These are phyloP conservation scores for Boletus vermiculosoides DNA, from an alignment of 768 basidiomycete genomes.

Conservation along the genomic window DNA sequence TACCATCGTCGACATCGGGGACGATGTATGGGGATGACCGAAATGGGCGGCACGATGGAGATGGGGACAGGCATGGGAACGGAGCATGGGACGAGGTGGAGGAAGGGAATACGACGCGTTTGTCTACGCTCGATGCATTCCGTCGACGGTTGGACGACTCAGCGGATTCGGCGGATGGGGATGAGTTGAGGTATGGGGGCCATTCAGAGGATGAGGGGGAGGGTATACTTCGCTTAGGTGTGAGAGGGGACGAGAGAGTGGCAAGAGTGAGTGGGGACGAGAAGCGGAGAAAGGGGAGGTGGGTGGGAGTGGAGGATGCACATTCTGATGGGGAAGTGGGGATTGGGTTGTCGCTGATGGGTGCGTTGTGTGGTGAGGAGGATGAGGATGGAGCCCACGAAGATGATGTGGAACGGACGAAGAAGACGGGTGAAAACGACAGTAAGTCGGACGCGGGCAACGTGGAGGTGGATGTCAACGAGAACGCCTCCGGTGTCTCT, in stretches of 20 bases:
- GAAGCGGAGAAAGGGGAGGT: background rate
- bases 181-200: background rate
- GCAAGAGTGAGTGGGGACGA: background rate
- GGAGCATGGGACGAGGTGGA: slow-evolving; percentile 6
- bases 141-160: slow-evolving; percentile 18
- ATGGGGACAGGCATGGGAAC: too few relatives aligned
- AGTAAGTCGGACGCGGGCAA: background rate
- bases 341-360: slow-evolving; percentile 67
- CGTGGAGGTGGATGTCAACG: slow-evolving; percentile 1
- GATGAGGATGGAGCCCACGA: slow-evolving; percentile 21
- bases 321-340: slow-evolving; percentile 61
- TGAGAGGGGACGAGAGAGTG: slow-evolving; percentile 4
- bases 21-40: background rate
- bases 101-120: slow-evolving; percentile 19
- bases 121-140: slow-evolving; percentile 29
- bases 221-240: background rate
- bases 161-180: slow-evolving; percentile 7
- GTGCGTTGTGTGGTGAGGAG: slow-evolving; percentile 41
- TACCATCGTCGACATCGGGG: slow-evolving; percentile 9
- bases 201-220: slow-evolving; percentile 13
- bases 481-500: slow-evolving; percentile 2
- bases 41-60: background rate
- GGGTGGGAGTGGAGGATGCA: slow-evolving; percentile 20
- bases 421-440: background rate
- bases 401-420: slow-evolving; percentile 3